Base-by-base conservation (phyloP, 1,284 basidiomycete genomes). In the Rhodofomes roseus region DNA sequence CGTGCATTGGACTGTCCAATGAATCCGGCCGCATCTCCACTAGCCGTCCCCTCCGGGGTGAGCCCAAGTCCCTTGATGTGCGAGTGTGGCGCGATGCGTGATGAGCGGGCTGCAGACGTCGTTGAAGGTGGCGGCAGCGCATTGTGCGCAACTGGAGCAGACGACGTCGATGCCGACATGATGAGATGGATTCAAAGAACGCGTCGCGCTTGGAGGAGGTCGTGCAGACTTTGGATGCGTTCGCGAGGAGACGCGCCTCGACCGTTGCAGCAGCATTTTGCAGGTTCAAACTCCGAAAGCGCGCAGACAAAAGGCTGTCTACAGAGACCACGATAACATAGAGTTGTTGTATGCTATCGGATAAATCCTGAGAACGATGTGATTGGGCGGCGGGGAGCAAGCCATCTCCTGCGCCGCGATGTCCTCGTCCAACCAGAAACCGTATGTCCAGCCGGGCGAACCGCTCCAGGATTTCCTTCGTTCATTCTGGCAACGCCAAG, bases 21-120 rank as follows among this genome's bases (percentile, higher is more conserved):
- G 72, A 98, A 98, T 0, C 97, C 96, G 60, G 92, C 90, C 9
- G 83, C 80, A 63, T 91, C 88, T 14, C 80, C 74, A 40, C 81
- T 79, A 0, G 95, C 96, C 57, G 82, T 81, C 1, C 96, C 96
- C 65, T 98, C 94, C 56, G 91, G 77, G 40, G 85, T 90, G 55
- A 99, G 80, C 6, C 97, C 96, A 22, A 99, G 89, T 11, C 96
- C 96, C 77, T 96, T 97, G 76, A 96, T 96, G 73, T 96, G 95
- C 0, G 93, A 96, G 71, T 96, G 95, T 2, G 92, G 89, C 1
- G 94, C 93, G 56, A 96, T 93, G 43, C 93, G 84, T n/a, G 90
- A 90, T 0, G 89, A 85, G n/a, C 89, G 81, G n/a, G 81, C 79
- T 0, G 84, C 80, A 18, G 86, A 81, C 0, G 82, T 72, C 2